Evolutionary conservation across 192 early-diverging fungal genomes (phyloP), one percentile per base, ranked within the genome.

Genomic region (Entomortierella lignicola): DNA sequence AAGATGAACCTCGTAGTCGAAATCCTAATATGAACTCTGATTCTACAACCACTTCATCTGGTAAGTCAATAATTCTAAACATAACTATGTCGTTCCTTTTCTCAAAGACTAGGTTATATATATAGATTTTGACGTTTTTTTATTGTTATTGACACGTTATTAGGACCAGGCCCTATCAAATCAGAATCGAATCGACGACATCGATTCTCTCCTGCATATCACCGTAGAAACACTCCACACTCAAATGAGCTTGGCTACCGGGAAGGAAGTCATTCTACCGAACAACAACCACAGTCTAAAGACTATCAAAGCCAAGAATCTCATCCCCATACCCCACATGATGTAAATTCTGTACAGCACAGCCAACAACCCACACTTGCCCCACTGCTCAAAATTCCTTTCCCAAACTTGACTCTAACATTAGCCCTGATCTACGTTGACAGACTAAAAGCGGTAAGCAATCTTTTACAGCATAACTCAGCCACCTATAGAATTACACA

Each of bases 391-490:
- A 64, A 55, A 23, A 68, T 79, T 30, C 75, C 67, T 1, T 52
- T 60, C 47, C 75, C 66, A 17, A 79, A 79, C 48, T 51, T 79
- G 44, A 79, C 75, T 23, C 51, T 79, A 37, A 79, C 75, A 1
- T 52, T 79, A 20, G 75, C 75, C 12, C 55, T 79, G 0, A 79
- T 79, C 32, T 79, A 79, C 25, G 68, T 79, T 10, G 75, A 79
- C 25, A 48, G 75, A 44, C 63, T 79, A 18, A 79, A 79, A 52
- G 60, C 75, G 34, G 75, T 79, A 79, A 64, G 75, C n/a, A 53
- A 47, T 47, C 34, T 37, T 37, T 37, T 10, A 37, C 34, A 10
- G 10, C 10, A 37, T 37, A 37, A 37, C 34, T 37, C n/a, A n/a
- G n/a, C n/a, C n/a, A n/a, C n/a, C n/a, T n/a, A n/a, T n/a, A 37